A percentile compares a stretch with the other conserved stretches of the same genome.
Conservation (phyloP, 2,329 filamentous ascomycete genomes). For the Pyricularia grisea region DNA sequence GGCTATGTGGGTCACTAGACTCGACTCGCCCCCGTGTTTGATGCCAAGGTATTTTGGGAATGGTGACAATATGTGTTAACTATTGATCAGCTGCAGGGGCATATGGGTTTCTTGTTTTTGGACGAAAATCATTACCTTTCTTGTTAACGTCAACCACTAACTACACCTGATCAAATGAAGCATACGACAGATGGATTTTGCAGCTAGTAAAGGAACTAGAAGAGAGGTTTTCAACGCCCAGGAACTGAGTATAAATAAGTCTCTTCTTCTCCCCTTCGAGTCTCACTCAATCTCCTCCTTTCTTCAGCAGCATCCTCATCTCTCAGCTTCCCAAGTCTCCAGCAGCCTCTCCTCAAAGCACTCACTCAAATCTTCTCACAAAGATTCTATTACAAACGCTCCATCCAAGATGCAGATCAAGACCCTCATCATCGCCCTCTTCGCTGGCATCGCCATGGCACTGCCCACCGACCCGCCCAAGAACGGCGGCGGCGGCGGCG, state of each 20-base stretch:
- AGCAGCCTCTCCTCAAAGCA: background rate
- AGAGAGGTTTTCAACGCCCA: background rate
- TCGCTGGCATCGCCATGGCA: background rate
- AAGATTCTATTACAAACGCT: background rate
- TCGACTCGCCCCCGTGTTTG: background rate
- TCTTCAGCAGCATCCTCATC: background rate
- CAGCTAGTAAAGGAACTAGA: background rate
- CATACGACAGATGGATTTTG: background rate
- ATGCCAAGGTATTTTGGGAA: background rate
- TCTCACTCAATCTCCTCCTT: background rate
- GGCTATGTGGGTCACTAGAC: background rate
- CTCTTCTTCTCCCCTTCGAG: background rate
- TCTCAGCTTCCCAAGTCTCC: slow-evolving; percentile 1
- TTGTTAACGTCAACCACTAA: background rate
- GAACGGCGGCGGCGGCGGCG: background rate
- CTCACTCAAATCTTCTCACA: background rate
- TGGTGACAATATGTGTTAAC: background rate
- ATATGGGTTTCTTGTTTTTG: background rate
- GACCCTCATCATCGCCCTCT: slow-evolving; percentile 1
- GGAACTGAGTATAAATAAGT: background rate
- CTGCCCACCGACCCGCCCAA: background rate
- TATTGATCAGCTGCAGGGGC: background rate
- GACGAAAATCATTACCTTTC: background rate
- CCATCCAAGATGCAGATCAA: slow-evolving; percentile 2
- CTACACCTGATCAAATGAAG: background rate